Evolutionary conservation across 345 rosid species (phyloP).

Genomic region (Schrenkiella parvula): DNA sequence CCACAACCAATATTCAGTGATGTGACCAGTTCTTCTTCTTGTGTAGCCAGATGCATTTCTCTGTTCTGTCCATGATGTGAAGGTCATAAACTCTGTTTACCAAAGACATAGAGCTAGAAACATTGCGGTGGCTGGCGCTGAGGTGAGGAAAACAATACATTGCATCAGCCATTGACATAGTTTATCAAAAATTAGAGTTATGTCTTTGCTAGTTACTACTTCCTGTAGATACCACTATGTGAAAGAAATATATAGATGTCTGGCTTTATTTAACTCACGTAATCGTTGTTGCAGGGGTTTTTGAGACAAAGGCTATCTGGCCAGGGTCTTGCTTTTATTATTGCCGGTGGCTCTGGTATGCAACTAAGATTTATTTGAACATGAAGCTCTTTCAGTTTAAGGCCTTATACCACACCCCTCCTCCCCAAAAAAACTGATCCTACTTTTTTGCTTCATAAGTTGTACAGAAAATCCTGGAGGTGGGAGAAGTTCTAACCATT

Average conservation of each 20-base stretch:
- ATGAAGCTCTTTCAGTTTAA: neutral
- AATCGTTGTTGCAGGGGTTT: slow-evolving; percentile 56
- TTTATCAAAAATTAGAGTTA: neutral
- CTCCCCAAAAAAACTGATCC: neutral
- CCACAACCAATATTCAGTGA: neutral
- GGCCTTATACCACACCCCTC: neutral
- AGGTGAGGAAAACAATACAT: slow-evolving; percentile 43
- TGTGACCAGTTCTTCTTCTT: slow-evolving; percentile 19
- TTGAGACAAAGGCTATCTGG: slow-evolving; percentile 87
- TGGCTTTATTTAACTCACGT: neutral
- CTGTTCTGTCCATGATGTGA: slow-evolving; percentile 90
- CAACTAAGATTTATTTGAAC: neutral
- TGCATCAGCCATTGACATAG: neutral
- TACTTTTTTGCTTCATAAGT: slow-evolving; percentile 42
- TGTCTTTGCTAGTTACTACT: slow-evolving; percentile 7
- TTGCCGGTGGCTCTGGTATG: slow-evolving; percentile 98
- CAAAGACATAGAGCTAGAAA: slow-evolving; percentile 82
- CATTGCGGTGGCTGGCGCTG: slow-evolving; percentile 50
- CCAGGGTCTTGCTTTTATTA: slow-evolving; percentile 91
- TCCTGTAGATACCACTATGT: neutral
- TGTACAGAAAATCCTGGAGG: slow-evolving; percentile 93
- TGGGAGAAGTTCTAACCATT: slow-evolving; percentile 77
- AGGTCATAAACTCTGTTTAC: slow-evolving; percentile 66
- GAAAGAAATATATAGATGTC: neutral
- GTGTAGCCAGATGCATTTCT: slow-evolving; percentile 99